phyloP scores from a whole-genome alignment of 169 alveolate genomes.

The Pseudocohnilembus persalinus region DNA sequence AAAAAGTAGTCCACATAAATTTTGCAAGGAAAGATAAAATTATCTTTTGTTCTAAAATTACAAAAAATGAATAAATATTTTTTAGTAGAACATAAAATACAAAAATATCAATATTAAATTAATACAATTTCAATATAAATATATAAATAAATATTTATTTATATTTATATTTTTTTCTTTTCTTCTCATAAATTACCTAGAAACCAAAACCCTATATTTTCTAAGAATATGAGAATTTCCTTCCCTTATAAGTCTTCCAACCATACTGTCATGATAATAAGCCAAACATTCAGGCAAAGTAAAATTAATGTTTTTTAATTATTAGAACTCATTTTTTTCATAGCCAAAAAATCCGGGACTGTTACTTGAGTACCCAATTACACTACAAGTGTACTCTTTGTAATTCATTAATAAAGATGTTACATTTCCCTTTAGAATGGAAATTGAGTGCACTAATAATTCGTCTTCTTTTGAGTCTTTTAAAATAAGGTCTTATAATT shows the following conservation, averaged over 20 bases:
- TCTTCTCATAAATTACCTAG: too few relatives aligned
- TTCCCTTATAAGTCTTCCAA: background rate
- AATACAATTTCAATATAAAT: too few relatives aligned
- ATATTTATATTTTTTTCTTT: too few relatives aligned
- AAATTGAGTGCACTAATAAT: background rate
- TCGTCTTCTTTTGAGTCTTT: background rate
- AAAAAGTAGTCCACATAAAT: background rate
- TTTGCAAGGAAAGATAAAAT: background rate
- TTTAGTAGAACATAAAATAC: too few relatives aligned
- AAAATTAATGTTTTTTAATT: too few relatives aligned
- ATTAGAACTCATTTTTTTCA: background rate
- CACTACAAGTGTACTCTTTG: background rate
- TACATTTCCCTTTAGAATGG: background rate
- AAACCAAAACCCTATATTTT: background rate
- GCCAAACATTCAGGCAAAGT: background rate
- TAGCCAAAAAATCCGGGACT: background rate
- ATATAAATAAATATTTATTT: too few relatives aligned
- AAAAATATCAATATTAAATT: too few relatives aligned
- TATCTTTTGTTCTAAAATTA: background rate
- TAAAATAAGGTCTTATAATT: background rate
- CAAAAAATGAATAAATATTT: too few relatives aligned
- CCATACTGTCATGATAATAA: background rate
- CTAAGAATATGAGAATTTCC: background rate
- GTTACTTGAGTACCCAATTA: background rate
- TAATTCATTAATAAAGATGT: background rate